A percentile compares a stretch with the other conserved stretches of the same genome.
These are phyloP conservation scores for Microsporum ferrugineum DNA, from an alignment of 2,329 filamentous ascomycete genomes.

Conservation along the genomic window DNA sequence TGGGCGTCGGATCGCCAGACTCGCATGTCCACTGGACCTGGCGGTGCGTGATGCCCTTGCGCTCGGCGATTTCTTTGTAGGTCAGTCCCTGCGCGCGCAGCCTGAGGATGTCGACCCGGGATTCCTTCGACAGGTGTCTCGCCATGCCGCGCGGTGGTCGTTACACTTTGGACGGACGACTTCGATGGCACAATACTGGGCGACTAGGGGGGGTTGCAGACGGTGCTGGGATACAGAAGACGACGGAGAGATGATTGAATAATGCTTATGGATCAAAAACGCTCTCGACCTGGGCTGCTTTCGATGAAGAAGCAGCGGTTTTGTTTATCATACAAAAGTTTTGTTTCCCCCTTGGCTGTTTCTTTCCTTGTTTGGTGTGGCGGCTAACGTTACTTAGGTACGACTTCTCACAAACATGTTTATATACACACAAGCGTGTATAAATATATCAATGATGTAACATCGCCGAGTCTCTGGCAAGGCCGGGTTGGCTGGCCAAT, in stretches of 20 bases:
- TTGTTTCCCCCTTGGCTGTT: background rate
- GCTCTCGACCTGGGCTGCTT: background rate
- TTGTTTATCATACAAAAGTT: background rate
- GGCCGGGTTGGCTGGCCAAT: background rate
- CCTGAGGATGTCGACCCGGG: background rate
- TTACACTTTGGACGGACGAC: too few relatives aligned
- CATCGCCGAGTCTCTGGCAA: background rate
- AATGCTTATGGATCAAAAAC: background rate
- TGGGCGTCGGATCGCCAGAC: conserved; percentile 1
- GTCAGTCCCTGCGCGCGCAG: background rate
- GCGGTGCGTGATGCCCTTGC: conserved; percentile 1
- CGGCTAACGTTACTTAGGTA: background rate
- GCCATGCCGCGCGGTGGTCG: background rate
- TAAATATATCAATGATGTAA: background rate
- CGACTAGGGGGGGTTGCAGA: background rate
- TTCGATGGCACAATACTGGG: too few relatives aligned
- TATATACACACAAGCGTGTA: too few relatives aligned
- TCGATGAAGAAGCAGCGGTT: background rate
- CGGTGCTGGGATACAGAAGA: background rate
- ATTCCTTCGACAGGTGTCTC: background rate
- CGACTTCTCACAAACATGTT: background rate
- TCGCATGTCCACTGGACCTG: conserved; percentile 4
- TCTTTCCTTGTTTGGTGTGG: background rate
- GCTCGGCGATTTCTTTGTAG: background rate
- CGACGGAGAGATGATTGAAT: background rate